These are phyloP conservation scores for Excoecaria cochinchinensis DNA, from an alignment of 345 rosid species.

Conservation along the genomic window DNA sequence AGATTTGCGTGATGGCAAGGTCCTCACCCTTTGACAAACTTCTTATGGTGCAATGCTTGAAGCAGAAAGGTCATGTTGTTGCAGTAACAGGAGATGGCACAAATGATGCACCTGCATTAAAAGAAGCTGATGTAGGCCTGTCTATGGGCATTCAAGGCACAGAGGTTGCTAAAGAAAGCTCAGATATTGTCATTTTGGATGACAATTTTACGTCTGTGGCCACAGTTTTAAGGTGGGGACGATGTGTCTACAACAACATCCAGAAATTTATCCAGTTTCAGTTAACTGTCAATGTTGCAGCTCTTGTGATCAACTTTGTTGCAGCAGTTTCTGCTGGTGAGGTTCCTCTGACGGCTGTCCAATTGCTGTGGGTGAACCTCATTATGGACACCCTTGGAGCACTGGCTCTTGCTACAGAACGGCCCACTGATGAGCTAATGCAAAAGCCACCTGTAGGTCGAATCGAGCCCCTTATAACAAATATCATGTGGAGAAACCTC, in stretches of 20 bases:
- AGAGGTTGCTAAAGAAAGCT: constrained; percentile 32
- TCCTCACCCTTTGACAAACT: constrained; percentile 31
- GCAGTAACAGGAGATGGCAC: constrained; percentile 36
- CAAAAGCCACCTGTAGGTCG: constrained; percentile 25
- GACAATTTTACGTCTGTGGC: constrained; percentile 32
- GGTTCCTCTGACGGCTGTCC: constrained; percentile 31
- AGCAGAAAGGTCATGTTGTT: constrained; percentile 28
- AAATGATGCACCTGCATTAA: constrained; percentile 32
- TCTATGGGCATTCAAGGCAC: constrained; percentile 37
- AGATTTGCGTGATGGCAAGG: constrained; percentile 33
- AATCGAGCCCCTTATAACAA: constrained; percentile 29
- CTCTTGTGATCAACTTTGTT: constrained; percentile 31
- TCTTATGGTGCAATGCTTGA: constrained; percentile 29
- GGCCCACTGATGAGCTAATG: constrained; percentile 30
- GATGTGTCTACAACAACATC: constrained; percentile 29
- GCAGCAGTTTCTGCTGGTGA: constrained; percentile 32
- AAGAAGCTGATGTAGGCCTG: constrained; percentile 34
- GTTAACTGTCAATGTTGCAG: constrained; percentile 32
- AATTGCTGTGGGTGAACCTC: constrained; percentile 32
- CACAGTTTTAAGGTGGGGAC: constrained; percentile 30
- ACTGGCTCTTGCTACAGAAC: constrained; percentile 30
- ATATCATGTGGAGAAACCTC: constrained; percentile 34
- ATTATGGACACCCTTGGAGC: constrained; percentile 34
- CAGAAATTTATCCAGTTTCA: constrained; percentile 35
- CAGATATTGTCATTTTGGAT: constrained; percentile 33